These are phyloP conservation scores for Colletotrichum lini DNA, from an alignment of 2,329 filamentous ascomycete species.

Conservation along the genomic window DNA sequence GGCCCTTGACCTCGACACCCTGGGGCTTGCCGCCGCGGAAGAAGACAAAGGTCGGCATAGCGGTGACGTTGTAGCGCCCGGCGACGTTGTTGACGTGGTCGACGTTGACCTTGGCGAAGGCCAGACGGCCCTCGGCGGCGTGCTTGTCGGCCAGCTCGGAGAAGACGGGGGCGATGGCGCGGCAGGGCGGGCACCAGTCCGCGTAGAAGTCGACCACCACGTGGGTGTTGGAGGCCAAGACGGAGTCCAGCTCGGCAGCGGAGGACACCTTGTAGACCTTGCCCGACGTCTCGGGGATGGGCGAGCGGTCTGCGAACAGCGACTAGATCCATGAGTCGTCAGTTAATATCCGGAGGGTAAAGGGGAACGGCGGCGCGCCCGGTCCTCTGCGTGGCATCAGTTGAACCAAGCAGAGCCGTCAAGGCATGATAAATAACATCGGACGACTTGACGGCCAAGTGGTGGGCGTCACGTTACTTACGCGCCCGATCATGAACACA, in stretches of 20 bases:
- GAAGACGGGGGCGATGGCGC: constrained; percentile 62
- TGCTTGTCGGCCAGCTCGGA: constrained; percentile 57
- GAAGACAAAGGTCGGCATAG: constrained; percentile 73
- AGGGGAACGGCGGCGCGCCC: neutral
- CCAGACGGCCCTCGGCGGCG: constrained; percentile 56
- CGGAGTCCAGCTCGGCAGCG: constrained; percentile 46
- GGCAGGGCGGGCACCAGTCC: constrained; percentile 67
- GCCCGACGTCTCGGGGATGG: constrained; percentile 57
- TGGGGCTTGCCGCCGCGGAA: constrained; percentile 65
- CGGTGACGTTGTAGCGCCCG: constrained; percentile 63
- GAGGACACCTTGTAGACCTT: constrained; percentile 54
- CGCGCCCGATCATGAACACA: constrained; percentile 16
- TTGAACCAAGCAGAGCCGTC: neutral
- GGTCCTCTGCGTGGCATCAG: neutral
- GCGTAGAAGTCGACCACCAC: constrained; percentile 63
- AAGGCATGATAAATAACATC: neutral
- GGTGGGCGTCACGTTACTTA: constrained; percentile 3
- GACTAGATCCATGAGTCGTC: constrained; percentile 16
- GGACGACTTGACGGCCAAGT: neutral
- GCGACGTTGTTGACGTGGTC: constrained; percentile 67
- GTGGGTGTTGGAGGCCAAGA: constrained; percentile 31
- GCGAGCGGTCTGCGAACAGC: constrained; percentile 47
- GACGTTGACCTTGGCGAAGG: constrained; percentile 73
- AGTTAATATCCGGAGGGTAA: neutral
- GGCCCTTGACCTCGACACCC: constrained; percentile 45